These are phyloP conservation scores for Jackrogersella multiformis DNA, from an alignment of 495 filamentous ascomycete genomes.

Conservation along the genomic window DNA sequence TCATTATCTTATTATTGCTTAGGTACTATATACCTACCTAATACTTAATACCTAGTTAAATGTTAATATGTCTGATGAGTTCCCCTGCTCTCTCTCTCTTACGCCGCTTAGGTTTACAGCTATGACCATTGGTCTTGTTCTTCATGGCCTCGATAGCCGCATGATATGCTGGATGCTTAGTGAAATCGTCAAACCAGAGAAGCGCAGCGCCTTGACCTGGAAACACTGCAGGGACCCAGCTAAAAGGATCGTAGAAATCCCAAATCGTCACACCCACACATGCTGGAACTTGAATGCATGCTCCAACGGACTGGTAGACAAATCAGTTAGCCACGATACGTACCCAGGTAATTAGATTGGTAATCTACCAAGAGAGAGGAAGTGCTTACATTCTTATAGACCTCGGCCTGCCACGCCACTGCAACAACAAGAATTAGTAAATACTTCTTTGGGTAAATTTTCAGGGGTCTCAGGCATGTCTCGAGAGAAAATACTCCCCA, in stretches of 20 bases:
- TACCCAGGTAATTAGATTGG: too few species aligned
- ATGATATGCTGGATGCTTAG: conserved; percentile 66
- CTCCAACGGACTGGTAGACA: conserved; percentile 29
- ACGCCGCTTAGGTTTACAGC: not conserved
- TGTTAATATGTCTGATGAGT: not conserved
- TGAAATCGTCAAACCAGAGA: conserved; percentile 63
- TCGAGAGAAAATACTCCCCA: too few species aligned
- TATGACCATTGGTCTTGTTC: not conserved
- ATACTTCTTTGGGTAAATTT: too few species aligned
- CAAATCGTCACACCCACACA: conserved; percentile 77
- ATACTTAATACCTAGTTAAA: too few species aligned
- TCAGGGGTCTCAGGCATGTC: too few species aligned
- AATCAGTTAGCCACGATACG: not conserved
- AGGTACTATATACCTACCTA: too few species aligned
- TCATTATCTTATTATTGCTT: too few species aligned
- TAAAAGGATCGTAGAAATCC: conserved; percentile 65
- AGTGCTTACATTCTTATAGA: conserved; percentile 57
- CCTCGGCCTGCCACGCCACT: conserved; percentile 65
- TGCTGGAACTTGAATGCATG: conserved; percentile 64
- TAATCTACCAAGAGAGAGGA: not conserved
- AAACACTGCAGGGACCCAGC: conserved; percentile 68
- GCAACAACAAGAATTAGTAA: too few species aligned
- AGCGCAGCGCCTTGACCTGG: conserved; percentile 61
- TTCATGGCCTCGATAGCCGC: conserved; percentile 15
- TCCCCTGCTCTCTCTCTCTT: not conserved